These are phyloP conservation scores for Cercospora sp. DNA, from an alignment of 2,329 filamentous ascomycete genomes.

Conservation along the genomic window DNA sequence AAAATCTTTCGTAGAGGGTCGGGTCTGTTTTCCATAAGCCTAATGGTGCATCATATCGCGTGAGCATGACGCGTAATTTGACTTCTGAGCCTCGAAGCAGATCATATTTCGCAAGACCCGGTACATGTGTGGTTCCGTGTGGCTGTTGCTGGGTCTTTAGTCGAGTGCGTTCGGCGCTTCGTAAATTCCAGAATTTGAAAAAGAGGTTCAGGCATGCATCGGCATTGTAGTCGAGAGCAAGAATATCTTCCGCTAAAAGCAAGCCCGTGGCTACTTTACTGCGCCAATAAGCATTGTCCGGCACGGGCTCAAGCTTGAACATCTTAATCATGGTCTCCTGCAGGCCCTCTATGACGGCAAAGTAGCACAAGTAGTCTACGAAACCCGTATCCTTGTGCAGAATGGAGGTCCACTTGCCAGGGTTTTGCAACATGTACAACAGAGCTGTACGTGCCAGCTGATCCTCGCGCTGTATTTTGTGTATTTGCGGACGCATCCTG, in stretches of 20 bases:
- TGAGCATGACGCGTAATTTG: neutral
- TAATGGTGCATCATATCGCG: neutral
- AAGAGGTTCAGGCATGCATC: neutral
- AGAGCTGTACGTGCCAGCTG: slow-evolving; percentile 1
- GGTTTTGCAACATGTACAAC: neutral
- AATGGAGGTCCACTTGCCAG: neutral
- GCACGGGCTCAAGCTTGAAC: neutral
- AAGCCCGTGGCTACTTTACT: neutral
- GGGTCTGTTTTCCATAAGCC: neutral
- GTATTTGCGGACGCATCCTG: neutral
- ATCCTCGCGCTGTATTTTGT: neutral
- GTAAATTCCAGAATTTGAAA: too few species aligned
- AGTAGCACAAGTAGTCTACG: neutral
- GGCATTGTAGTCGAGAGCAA: neutral
- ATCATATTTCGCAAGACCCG: neutral
- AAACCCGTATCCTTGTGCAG: neutral
- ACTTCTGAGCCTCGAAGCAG: neutral
- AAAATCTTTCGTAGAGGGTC: neutral
- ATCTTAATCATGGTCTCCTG: neutral
- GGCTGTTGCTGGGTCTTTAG: neutral
- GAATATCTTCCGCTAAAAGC: neutral
- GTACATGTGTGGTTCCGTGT: neutral
- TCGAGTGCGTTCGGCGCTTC: too few species aligned
- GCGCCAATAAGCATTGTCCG: neutral
- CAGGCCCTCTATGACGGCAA: neutral